Evolutionary conservation across 331 rosid species (phyloP), one percentile per base, ranked within the genome.

Genomic region (Rosa hybrid): DNA sequence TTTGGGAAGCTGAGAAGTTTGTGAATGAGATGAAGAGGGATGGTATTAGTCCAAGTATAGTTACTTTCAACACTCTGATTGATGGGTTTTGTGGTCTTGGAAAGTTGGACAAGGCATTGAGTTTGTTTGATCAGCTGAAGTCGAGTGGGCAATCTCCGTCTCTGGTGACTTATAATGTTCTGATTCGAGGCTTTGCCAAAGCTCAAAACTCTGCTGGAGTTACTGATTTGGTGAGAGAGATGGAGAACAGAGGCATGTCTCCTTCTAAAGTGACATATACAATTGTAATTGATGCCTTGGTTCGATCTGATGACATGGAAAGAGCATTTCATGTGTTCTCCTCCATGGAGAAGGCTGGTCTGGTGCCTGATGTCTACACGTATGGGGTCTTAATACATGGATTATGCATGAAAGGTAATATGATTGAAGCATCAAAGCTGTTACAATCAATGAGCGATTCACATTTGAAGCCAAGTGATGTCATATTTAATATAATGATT

Each of bases 251-350:
- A 75, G 63, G 83, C 12, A 46, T 92, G 79, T 71, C 89, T 84
- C 97, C 95, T 75, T 87, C 92, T 11, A 77, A 83, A 86, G 97
- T 91, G 83, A 90, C 98, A 44, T 94, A 87, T 69, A 91, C 97
- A 10, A 92, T 87, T 73, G 73, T 94, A 50, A 84, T 92, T 63
- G 80, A 87, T 77, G 90, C 89, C 13, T 87, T 89, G 84, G 87
- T 80, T 53, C 77, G 86, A 45, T 79, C 77, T 3, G 88, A 83
- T 73, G 42, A 81, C 82, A 86, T 86, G 83, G 95, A 85, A 30
- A 90, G 84, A 82, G 98, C 97, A 18, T 84, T 83, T 74, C 81
- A 87, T 50, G 68, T 90, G 45, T 88, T 80, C 74, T 86, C 81
- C 84, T 85, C 88, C 39, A 94, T 92, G 97, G 89, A 87, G 88